phyloP scores from a whole-genome alignment of 176 grass and related monocot species.

The Poa pratensis region DNA sequence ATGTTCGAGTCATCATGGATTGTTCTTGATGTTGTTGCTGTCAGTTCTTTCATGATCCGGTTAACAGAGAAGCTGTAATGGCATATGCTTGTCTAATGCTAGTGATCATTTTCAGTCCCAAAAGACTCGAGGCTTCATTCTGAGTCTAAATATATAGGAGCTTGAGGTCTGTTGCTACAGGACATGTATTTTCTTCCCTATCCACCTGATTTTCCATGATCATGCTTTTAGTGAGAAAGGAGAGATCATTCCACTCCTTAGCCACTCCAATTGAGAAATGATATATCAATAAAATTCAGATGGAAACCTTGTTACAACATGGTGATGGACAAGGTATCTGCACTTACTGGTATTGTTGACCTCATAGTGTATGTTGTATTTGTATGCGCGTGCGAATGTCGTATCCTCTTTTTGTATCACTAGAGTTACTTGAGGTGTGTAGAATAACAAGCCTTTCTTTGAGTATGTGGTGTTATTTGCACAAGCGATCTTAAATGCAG shows the following conservation, averaged over 20 bases:
- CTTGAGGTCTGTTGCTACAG: slow-evolving; percentile 5
- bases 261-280: slow-evolving; percentile 20
- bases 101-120: slow-evolving; percentile 33
- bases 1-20: slow-evolving; percentile 96
- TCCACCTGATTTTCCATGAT: slow-evolving; percentile 34
- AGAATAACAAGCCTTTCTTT: background rate
- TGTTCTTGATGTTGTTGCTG: slow-evolving; percentile 64
- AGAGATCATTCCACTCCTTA: background rate
- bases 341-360: slow-evolving; percentile 39
- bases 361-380: slow-evolving; percentile 12
- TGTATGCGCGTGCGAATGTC: background rate
- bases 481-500: background rate
- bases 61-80: slow-evolving; percentile 82
- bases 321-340: slow-evolving; percentile 38
- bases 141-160: slow-evolving; percentile 30
- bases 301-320: slow-evolving; percentile 27
- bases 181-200: slow-evolving; percentile 13
- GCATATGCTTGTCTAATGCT: background rate
- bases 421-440: slow-evolving; percentile 16
- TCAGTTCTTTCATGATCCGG: slow-evolving; percentile 88
- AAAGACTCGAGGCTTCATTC: slow-evolving; percentile 23
- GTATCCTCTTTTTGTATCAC: slow-evolving; percentile 26
- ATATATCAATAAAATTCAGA: slow-evolving; percentile 36
- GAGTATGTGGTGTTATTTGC: background rate
- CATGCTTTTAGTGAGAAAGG: slow-evolving; percentile 17